Evolutionary conservation across 139 green algal species (phyloP), one percentile per base, ranked within the genome.

Genomic region (Marvania coccoides): DNA sequence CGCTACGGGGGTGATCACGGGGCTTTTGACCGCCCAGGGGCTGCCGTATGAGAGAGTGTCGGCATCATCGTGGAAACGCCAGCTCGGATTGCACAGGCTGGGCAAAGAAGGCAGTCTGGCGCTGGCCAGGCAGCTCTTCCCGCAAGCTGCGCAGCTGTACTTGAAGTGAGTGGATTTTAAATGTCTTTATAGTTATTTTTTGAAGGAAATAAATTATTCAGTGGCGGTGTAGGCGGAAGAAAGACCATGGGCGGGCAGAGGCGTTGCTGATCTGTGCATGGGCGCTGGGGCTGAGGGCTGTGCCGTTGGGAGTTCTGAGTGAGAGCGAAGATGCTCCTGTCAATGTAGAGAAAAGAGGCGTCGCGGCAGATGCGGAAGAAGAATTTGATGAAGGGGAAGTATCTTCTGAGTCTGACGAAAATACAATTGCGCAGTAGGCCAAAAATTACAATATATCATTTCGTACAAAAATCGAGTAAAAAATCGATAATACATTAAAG

Each of bases 191-290:
- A 48, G 40, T 12, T 0, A 48, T 46, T 59, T 61, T 15, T 61
- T 53, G 40, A 48, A 51, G 19, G 42, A 28, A 51, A 28, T 51
- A 19, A 28, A 51, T 51, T 51, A 28, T 28, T 51, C 23, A n/a
- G 30, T 4, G 19, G 1, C 13, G 31, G 30, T 61, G 53, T 69
- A 93, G 82, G 58, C 72, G 81, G 30, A 93, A 92, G 68, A 89
- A 88, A 37, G 81, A 95, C 61, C 89, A 95, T 48, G 89, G 89
- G 6, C 60, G 89, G 10, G 88, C 88, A 1, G 89, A 95, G 58
- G 83, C 87, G 3, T 69, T 95, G 64, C 74, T 95, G 3, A 81
- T 95, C 7, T 84, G 77, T 5, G 83, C 85, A 6, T 95, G 83
- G 78, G 80, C 57, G 0, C 56, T 83, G 58, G 81, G 81, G 5